Conservation (phyloP, 805 yeast species). For the Metschnikowia cerradonensis region DNA sequence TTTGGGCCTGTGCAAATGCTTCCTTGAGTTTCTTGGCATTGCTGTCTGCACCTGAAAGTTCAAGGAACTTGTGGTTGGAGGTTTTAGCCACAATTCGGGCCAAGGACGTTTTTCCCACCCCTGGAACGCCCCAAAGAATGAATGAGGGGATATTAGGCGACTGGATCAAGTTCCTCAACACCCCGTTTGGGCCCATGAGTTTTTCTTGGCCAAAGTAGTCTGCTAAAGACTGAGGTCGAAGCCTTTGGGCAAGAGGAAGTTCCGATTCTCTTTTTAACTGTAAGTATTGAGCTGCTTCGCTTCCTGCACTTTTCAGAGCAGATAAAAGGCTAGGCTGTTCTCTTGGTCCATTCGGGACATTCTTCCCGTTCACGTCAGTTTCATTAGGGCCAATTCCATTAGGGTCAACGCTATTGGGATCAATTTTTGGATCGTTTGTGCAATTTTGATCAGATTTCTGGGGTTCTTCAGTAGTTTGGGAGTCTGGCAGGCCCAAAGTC, state of each 20-base stretch:
- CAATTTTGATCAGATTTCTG: too few relatives aligned
- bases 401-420: too few relatives aligned
- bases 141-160: slow-evolving; percentile 38
- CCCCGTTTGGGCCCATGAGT: slow-evolving; percentile 35
- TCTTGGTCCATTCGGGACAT: too few relatives aligned
- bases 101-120: slow-evolving; percentile 42
- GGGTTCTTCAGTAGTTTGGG: not conserved
- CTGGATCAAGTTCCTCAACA: slow-evolving; percentile 31
- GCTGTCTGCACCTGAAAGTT: slow-evolving; percentile 38
- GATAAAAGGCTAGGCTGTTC: too few relatives aligned
- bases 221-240: slow-evolving; percentile 35
- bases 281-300: not conserved
- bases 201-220: slow-evolving; percentile 42
- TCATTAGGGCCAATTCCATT: too few relatives aligned
- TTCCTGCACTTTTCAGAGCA: not conserved
- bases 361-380: too few relatives aligned
- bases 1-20: slow-evolving; percentile 34
- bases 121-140: slow-evolving; percentile 43
- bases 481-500: not conserved
- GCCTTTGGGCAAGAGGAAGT: slow-evolving; percentile 38
- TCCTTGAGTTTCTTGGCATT: slow-evolving; percentile 35
- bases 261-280: slow-evolving; percentile 20
- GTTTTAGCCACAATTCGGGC: slow-evolving; percentile 37
- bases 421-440: too few relatives aligned
- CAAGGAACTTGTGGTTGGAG: slow-evolving; percentile 31